A percentile compares a stretch with the other conserved stretches of the same genome.
These are phyloP conservation scores for Sclerotinia nivalis DNA, from an alignment of 2,329 filamentous ascomycete genomes.

Conservation along the genomic window DNA sequence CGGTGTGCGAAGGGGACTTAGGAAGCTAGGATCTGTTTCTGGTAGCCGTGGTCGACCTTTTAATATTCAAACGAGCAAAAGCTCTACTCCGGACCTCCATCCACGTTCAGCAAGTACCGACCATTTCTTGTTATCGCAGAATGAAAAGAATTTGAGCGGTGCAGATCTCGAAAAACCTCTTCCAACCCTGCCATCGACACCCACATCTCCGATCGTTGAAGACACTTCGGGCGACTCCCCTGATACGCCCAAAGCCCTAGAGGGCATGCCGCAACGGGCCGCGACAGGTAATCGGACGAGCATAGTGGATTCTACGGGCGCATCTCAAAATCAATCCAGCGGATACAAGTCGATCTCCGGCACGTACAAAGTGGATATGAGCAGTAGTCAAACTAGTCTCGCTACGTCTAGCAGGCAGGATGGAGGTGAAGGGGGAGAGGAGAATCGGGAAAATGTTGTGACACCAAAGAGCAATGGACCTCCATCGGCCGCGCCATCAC, in stretches of 20 bases:
- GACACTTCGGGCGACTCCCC: constrained; percentile 30
- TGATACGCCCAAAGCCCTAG: constrained; percentile 33
- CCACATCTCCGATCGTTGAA: constrained; percentile 28
- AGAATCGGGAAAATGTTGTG: constrained; percentile 47
- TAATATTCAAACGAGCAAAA: constrained; percentile 32
- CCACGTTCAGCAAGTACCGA: constrained; percentile 28
- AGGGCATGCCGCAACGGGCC: constrained; percentile 34
- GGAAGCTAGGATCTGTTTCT: constrained; percentile 40
- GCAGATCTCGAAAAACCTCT: constrained; percentile 40
- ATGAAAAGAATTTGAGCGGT: constrained; percentile 33
- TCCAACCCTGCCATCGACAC: constrained; percentile 38
- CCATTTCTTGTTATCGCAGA: constrained; percentile 16
- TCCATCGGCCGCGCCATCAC: constrained; percentile 58
- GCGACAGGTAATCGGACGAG: constrained; percentile 38
- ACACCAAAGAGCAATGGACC: constrained; percentile 56
- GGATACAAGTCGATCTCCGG: constrained; percentile 30
- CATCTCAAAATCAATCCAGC: constrained; percentile 30
- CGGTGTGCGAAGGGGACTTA: constrained; percentile 39
- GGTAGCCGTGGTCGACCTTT: constrained; percentile 31
- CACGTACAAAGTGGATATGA: constrained; percentile 31
- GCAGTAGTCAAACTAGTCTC: constrained; percentile 49
- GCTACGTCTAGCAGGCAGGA: constrained; percentile 48
- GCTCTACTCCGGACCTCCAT: constrained; percentile 24
- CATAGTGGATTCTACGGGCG: constrained; percentile 40
- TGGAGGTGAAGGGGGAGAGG: constrained; percentile 48